A percentile compares a stretch with the other conserved stretches of the same genome.
Conservation (phyloP, 164 flowering plant genomes). For the Macadamia tetraphylla region DNA sequence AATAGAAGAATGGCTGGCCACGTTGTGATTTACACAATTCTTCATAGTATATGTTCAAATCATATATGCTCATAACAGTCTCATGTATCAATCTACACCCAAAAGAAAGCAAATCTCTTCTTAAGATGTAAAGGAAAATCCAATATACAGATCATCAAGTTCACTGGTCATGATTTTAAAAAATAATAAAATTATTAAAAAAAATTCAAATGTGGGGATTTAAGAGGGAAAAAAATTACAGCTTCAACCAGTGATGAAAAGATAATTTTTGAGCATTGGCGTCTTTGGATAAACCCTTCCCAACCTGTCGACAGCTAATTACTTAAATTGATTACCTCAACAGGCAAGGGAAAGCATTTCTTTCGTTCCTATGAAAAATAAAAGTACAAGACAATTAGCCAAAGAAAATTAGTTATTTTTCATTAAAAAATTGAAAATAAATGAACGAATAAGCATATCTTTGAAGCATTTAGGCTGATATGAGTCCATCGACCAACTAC, state of each 20-base stretch:
- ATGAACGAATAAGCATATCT: too few species aligned
- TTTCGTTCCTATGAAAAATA: too few species aligned
- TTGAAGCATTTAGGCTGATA: too few species aligned
- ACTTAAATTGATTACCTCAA: neutral
- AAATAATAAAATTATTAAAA: neutral
- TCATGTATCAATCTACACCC: slow-evolving; percentile 37
- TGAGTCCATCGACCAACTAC: too few species aligned
- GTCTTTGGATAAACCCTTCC: slow-evolving; percentile 72
- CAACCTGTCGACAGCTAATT: slow-evolving; percentile 39
- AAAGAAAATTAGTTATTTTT: too few species aligned
- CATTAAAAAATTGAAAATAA: too few species aligned
- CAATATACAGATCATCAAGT: neutral
- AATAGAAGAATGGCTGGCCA: slow-evolving; percentile 91
- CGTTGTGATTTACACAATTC: slow-evolving; percentile 69
- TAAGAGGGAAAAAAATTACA: slow-evolving; percentile 30
- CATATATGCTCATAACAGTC: slow-evolving; percentile 77
- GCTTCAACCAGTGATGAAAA: slow-evolving; percentile 98
- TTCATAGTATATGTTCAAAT: slow-evolving; percentile 68
- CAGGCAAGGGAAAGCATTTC: slow-evolving; percentile 21
- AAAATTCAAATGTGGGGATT: neutral
- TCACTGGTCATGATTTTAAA: neutral
- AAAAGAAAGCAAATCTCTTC: slow-evolving; percentile 38
- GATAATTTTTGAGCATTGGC: slow-evolving; percentile 69
- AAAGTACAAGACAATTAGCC: too few species aligned
- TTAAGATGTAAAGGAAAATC: neutral